Conservation (phyloP, 257 asterid genomes). For the Solanum chaucha region DNA sequence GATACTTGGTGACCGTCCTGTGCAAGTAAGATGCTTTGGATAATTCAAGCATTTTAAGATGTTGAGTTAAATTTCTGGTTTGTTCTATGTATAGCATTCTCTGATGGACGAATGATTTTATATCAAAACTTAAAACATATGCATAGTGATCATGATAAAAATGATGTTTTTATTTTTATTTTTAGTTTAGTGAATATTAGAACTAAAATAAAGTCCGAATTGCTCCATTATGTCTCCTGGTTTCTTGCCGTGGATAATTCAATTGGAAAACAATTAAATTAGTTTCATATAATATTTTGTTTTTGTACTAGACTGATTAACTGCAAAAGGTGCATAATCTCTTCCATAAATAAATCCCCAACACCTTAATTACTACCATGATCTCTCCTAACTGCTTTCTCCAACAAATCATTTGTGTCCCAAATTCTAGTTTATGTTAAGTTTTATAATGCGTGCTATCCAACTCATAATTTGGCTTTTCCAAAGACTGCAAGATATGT, state of each 20-base stretch:
- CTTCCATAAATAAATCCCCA: not conserved
- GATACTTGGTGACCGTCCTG: slow-evolving; percentile 90
- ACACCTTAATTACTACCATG: not conserved
- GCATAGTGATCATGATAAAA: not conserved
- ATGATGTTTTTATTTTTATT: not conserved
- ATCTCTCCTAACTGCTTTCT: not conserved
- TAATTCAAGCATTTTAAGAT: not conserved
- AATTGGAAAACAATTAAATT: not conserved
- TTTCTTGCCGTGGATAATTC: not conserved
- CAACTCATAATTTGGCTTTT: not conserved
- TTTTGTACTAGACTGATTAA: not conserved
- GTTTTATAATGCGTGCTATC: not conserved
- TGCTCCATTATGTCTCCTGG: not conserved
- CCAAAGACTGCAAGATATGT: not conserved
- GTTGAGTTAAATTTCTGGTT: not conserved
- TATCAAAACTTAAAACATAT: not conserved
- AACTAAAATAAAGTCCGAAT: not conserved
- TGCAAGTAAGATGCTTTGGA: slow-evolving; percentile 45
- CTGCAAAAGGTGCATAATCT: not conserved
- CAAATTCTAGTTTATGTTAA: not conserved
- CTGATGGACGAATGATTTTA: not conserved
- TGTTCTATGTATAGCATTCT: not conserved
- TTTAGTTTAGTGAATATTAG: not conserved
- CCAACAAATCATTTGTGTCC: not conserved
- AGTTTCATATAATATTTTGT: not conserved